Evolutionary conservation across 805 yeast genomes (phyloP).

Genomic region (Ogataea methylovora): DNA sequence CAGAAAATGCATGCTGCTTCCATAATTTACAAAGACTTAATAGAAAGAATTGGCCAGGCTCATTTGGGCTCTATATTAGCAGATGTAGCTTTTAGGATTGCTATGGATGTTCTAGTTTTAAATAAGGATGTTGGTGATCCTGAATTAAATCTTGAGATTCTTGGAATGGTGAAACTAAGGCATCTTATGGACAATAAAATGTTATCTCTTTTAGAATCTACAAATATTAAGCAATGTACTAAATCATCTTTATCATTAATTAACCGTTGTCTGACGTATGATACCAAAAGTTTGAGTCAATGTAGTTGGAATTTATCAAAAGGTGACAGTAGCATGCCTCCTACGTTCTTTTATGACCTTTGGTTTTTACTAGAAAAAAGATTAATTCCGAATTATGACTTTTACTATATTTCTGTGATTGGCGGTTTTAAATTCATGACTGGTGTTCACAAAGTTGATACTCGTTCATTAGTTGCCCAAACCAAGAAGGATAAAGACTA

Average conservation of each 20-base stretch:
- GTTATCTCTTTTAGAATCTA: slow-evolving; percentile 21
- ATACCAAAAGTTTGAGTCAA: slow-evolving; percentile 17
- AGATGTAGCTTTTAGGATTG: slow-evolving; percentile 16
- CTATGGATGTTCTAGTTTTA: slow-evolving; percentile 13
- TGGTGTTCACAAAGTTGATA: slow-evolving; percentile 15
- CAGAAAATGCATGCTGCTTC: slow-evolving; percentile 48
- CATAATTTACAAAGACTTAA: slow-evolving; percentile 40
- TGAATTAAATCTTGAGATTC: slow-evolving; percentile 27
- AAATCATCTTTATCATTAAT: slow-evolving; percentile 13
- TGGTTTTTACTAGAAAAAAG: slow-evolving; percentile 19
- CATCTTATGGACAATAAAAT: slow-evolving; percentile 38
- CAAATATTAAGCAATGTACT: background rate
- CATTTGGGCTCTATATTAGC: slow-evolving; percentile 18
- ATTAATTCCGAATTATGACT: slow-evolving; percentile 10
- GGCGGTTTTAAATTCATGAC: slow-evolving; percentile 10
- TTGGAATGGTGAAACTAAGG: slow-evolving; percentile 40
- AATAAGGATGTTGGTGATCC: slow-evolving; percentile 12
- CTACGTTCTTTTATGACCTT: slow-evolving; percentile 14
- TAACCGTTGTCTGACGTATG: slow-evolving; percentile 13
- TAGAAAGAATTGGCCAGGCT: slow-evolving; percentile 22
- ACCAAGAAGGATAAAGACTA: slow-evolving; percentile 1
- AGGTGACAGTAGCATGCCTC: slow-evolving; percentile 10
- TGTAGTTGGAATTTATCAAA: slow-evolving; percentile 10
- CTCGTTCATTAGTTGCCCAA: slow-evolving; percentile 13
- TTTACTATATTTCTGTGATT: slow-evolving; percentile 10